A percentile compares a stretch with the other conserved stretches of the same genome.
Evolutionary conservation across 2,329 filamentous ascomycete genomes (phyloP).

Genomic region (Alternaria viburni): DNA sequence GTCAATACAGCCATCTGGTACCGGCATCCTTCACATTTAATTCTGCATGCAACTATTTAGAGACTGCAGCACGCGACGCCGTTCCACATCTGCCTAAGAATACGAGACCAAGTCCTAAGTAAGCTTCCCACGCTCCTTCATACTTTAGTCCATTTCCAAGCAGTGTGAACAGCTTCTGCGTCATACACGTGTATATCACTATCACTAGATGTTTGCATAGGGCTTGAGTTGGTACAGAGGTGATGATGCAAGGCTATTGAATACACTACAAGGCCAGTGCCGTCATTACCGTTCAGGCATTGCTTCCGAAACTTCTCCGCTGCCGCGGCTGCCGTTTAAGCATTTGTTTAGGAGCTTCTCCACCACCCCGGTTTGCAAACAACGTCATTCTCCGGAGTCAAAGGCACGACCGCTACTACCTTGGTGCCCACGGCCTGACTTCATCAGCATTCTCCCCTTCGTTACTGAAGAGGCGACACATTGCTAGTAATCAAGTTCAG

Average conservation of each 20-base stretch:
- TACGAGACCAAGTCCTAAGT: neutral
- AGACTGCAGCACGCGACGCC: neutral
- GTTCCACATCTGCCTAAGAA: neutral
- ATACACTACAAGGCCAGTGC: neutral
- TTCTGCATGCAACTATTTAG: neutral
- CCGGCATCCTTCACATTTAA: neutral
- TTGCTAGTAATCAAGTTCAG: neutral
- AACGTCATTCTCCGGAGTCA: neutral
- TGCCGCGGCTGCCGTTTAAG: neutral
- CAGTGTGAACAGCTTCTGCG: neutral
- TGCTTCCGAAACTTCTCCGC: neutral
- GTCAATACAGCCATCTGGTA: neutral
- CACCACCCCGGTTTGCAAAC: neutral
- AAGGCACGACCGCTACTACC: neutral
- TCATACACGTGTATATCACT: neutral
- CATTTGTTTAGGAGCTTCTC: neutral
- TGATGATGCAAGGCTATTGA: neutral
- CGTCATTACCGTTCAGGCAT: neutral
- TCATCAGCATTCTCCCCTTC: neutral
- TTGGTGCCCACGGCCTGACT: neutral
- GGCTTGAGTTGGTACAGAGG: neutral
- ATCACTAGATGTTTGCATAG: neutral
- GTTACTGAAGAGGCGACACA: neutral
- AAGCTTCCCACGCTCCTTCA: neutral
- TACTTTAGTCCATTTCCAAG: neutral